phyloP scores from a whole-genome alignment of 2,329 filamentous ascomycete species.

The Colletotrichum camelliae region DNA sequence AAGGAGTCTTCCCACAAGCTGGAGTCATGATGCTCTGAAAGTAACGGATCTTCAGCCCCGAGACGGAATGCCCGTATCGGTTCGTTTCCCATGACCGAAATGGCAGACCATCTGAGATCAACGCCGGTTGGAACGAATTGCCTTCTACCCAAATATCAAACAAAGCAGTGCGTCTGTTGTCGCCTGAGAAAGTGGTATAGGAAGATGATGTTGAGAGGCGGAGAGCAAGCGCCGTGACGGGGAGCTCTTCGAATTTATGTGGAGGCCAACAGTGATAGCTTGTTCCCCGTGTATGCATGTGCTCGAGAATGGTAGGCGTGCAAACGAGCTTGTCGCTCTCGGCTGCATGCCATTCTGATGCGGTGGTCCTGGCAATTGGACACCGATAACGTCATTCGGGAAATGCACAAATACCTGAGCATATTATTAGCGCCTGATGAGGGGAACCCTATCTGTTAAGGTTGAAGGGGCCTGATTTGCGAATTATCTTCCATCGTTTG shows the following conservation, averaged over 20 bases:
- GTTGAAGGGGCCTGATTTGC: neutral
- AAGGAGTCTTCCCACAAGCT: neutral
- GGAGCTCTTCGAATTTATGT: neutral
- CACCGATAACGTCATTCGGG: neutral
- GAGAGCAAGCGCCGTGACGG: too few relatives aligned
- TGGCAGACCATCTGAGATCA: neutral
- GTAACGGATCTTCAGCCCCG: neutral
- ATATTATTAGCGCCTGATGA: neutral
- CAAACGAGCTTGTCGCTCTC: rapidly evolving
- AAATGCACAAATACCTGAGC: rapidly evolving
- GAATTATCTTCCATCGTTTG: rapidly evolving
- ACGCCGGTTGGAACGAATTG: neutral
- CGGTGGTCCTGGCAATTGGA: neutral
- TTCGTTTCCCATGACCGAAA: rapidly evolving
- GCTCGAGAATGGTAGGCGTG: rapidly evolving
- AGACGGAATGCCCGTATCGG: neutral
- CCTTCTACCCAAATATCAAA: neutral
- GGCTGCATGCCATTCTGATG: neutral
- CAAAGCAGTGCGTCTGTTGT: neutral
- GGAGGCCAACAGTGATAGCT: neutral
- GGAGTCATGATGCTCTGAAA: neutral
- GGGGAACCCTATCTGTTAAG: neutral
- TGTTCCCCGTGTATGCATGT: neutral
- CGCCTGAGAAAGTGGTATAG: neutral
- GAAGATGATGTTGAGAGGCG: neutral